Base-by-base conservation (phyloP, 768 basidiomycete species). In the Lactarius hatsudake region DNA sequence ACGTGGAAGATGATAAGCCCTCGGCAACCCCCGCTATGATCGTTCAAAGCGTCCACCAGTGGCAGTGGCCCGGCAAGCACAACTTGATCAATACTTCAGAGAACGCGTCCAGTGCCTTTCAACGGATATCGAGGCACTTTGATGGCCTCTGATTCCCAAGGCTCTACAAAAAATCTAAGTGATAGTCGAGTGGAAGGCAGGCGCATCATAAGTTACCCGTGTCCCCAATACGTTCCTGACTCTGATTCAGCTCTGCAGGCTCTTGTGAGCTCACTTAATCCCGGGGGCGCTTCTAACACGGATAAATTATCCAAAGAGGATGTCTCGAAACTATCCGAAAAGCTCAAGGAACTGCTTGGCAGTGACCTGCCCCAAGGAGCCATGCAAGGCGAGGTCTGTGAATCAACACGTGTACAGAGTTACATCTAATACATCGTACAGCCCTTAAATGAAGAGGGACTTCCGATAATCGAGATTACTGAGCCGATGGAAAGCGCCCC, bases 391-490 rank as follows among this genome's bases (percentile, higher is more conserved):
- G 85, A 90, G 84, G 90, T 90, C 79, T 71, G 84, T 78, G 71
- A 71, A 40, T 62, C 40, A 71, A 28, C 42, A 40, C 61, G 64
- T n/a, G 66, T 53, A 32, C 15, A 12, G 43, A 54, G 23, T 36
- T 32, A 57, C 67, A 71, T 62, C 68, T 32, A 69, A 71, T 62
- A 26, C 68, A 13, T 32, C 54, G 30, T 72, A 8, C 67, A 92
- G 90, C 79, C 88, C 61, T 71, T 88, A 48, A 90, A 89, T 72
- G 89, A 91, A 72, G 90, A 93, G 58, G 90, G 90, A 3, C 82
- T 90, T 45, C 91, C 91, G 13, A 88, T 93, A 68, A 80, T 92
- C 67, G 91, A 93, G 43, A 87, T 93, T 64, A 83, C 82, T 36
- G 91, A 93, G 72, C 86, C 85, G 23, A 60, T 63, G 42, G 54